Evolutionary conservation across 2,329 filamentous ascomycete genomes (phyloP).

Genomic region (Paecilomyces fulvus): DNA sequence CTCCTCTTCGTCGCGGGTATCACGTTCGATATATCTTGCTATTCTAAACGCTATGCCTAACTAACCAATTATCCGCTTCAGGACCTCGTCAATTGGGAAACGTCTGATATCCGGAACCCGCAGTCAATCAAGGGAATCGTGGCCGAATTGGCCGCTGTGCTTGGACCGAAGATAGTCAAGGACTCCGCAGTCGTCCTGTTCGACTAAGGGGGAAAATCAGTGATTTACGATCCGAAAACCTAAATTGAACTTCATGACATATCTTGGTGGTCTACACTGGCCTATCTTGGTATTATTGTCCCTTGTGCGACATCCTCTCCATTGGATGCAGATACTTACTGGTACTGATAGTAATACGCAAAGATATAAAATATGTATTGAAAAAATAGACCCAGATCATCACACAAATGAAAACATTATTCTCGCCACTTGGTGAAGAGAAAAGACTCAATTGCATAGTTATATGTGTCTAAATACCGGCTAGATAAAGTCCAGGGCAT

Average conservation of each 20-base stretch:
- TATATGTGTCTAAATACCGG: too few relatives aligned
- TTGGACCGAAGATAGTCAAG: slow-evolving; percentile 36
- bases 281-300: too few relatives aligned
- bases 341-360: too few relatives aligned
- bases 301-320: too few relatives aligned
- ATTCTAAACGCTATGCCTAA: background rate
- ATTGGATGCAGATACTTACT: too few relatives aligned
- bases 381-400: too few relatives aligned
- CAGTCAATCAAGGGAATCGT: slow-evolving; percentile 40
- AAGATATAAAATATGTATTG: too few relatives aligned
- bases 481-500: too few relatives aligned
- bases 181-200: slow-evolving; percentile 34
- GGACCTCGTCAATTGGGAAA: slow-evolving; percentile 41
- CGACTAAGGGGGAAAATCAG: slow-evolving; percentile 13
- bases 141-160: slow-evolving; percentile 37
- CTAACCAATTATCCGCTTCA: slow-evolving; percentile 9
- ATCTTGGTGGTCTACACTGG: too few relatives aligned
- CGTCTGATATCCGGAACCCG: slow-evolving; percentile 32
- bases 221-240: background rate
- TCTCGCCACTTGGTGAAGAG: too few relatives aligned
- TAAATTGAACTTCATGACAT: slow-evolving; percentile 6
- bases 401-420: too few relatives aligned
- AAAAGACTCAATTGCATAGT: too few relatives aligned
- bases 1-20: background rate
- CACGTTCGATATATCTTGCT: background rate